Base-by-base conservation (phyloP, 208 protist species). In the Herpetomonas samuelpessoai region DNA sequence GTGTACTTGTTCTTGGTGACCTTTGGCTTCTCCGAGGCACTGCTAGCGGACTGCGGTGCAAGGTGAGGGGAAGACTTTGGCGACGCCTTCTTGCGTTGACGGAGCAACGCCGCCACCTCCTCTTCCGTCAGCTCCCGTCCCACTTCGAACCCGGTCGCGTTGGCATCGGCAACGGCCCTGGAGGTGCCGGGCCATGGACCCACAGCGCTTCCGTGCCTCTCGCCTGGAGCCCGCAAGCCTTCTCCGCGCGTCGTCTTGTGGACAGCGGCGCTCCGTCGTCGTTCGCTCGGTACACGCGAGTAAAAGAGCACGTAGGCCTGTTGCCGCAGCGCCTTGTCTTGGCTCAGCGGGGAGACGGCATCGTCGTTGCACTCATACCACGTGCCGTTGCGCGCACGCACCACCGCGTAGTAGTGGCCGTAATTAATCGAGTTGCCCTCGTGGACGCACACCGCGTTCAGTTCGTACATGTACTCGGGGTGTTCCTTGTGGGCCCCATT, bases 261-360 rank as follows among this genome's bases (percentile, higher is more conserved):
- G 44, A 28, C 26, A 3, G 10, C 3, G 3, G 6, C n/a, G 47
- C 29, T 30, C n/a, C 28, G 19, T 12, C 22, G 7, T 12, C 1
- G 44, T 2, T 54, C 52, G 3, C 26, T 10, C 1, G 64, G 65
- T 9, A 89, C 39, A 10, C 71, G 61, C 1, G 81, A 87, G 69
- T 97, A 97, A 64, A 92, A 96, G 39, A 97, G 76, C 76, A 97
- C 90, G 76, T 96, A 97, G 7, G 86, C 92, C 56, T 88, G 81
- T 57, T 90, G 74, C 1, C 62, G 55, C 44, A 93, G 70, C 22
- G 84, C 88, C 22, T 59, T 46, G 10, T 92, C 80, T 62, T 87
- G 78, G 18, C 75, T 79, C 38, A 93, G 62, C 19, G 79, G 58
- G 28, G 62, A 77, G 31, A 95, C 83, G 24, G 73, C 62, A 21